A percentile compares a stretch with the other conserved stretches of the same genome.
Evolutionary conservation across 805 yeast species (phyloP).

Genomic region (Tetrapisispora iriomotensis): DNA sequence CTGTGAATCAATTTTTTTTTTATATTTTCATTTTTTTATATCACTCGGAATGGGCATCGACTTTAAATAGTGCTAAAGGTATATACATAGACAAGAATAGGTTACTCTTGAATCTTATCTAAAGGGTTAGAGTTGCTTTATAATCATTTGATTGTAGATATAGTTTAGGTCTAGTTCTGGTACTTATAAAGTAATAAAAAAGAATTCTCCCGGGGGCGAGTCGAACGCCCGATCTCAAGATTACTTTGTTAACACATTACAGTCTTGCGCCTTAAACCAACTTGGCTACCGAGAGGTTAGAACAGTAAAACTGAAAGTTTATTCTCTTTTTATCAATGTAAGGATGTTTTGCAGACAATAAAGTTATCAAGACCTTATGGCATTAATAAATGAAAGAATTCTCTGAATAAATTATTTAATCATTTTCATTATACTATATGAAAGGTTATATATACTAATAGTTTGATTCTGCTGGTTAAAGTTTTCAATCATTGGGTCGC

Average conservation of each 20-base stretch:
- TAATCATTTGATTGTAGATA: background rate
- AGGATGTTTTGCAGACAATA: background rate
- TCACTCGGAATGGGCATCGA: background rate
- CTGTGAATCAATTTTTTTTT: too few species aligned
- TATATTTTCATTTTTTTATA: background rate
- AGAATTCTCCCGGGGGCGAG: constrained; percentile 30
- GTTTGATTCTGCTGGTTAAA: background rate
- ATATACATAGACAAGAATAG: background rate
- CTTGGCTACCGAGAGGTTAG: constrained; percentile 29
- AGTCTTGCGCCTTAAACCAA: constrained; percentile 31
- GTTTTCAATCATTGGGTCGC: background rate
- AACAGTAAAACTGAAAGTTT: too few species aligned
- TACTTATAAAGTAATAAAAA: constrained; percentile 5
- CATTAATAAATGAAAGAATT: background rate
- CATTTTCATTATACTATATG: background rate
- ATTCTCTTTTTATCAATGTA: background rate
- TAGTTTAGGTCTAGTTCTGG: too few species aligned
- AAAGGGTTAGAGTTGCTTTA: too few species aligned
- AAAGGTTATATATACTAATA: too few species aligned
- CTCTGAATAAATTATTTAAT: background rate
- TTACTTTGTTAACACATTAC: constrained; percentile 23
- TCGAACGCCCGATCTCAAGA: constrained; percentile 32
- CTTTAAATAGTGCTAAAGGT: background rate
- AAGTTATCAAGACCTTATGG: background rate
- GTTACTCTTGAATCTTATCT: background rate